Base-by-base conservation (phyloP, 2,329 filamentous ascomycete species). In the Hawksworthiomyces lignivorus region DNA sequence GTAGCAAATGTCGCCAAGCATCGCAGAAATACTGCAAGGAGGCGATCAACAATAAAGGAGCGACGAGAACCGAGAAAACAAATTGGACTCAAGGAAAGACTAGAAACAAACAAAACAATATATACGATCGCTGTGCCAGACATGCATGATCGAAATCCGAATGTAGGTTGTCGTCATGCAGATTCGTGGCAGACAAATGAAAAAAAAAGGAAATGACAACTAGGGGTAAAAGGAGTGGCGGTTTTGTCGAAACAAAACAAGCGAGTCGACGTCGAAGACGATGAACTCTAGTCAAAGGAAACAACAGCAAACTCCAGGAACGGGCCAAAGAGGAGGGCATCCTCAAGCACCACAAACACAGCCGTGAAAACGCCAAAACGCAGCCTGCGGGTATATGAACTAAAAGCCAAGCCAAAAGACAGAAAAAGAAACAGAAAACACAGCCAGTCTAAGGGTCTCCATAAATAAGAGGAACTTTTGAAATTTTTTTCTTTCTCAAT, bases 51-150 rank as follows among this genome's bases (percentile, higher is more conserved):
- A 36, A 19, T 10, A 14, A 37, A 36, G 14, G 17, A 41, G 31
- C 8, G 27, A 24, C 17, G 12, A 26, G 24, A 8, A 26, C 21
- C 27, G 20, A 36, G 18, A 15, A 9, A 31, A 7, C 15, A 32
- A 36, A 17, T 22, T n/a, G 10, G 17, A 17, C 9, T n/a, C 11
- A 22, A 27, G 40, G 31, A 40, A 35, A 37, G 19, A 28, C 34
- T 17, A 39, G 54, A 55, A 57, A 52, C 47, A 55, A 51, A 55
- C 46, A 51, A 54, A 52, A 50, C 40, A 49, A 52, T 59, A 56
- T 60, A 55, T 60, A 68, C 62, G 65, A 73, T 72, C 70, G 70
- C 68, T 75, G 73, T 76, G 65, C 74, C 70, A 69, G 73, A 75
- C 72, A 73, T 60, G 69, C 69, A 75, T 68, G 69, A 74, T 69